Conservation (phyloP, 176 grass and related monocot genomes). For the Metroxylon sagu region DNA sequence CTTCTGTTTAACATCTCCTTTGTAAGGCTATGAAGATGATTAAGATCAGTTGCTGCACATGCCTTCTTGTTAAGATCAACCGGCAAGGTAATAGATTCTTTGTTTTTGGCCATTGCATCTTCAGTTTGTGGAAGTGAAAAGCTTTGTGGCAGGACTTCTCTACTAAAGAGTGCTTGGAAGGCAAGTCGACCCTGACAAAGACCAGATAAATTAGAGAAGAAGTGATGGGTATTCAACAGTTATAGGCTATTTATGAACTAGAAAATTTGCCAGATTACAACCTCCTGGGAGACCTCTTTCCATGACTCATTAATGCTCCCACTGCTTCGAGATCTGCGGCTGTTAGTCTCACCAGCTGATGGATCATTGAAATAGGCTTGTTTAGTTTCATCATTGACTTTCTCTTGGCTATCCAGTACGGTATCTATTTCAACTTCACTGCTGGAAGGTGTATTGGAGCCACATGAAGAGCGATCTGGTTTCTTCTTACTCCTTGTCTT, state of each 20-base stretch:
- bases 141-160: no score
- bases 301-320: background rate
- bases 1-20: background rate
- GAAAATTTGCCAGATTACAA: background rate
- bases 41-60: no score
- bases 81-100: background rate
- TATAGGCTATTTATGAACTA: background rate
- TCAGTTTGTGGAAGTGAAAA: no score
- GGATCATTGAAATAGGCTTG: background rate
- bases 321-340: background rate
- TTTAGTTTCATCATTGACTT: background rate
- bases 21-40: background rate
- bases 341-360: background rate
- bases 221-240: background rate
- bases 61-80: background rate
- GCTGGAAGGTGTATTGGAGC: slow-evolving; percentile 4
- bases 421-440: background rate
- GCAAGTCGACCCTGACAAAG: slow-evolving; percentile 1
- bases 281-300: slow-evolving; percentile 4
- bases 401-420: background rate
- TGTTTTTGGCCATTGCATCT: background rate
- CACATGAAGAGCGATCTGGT: slow-evolving; percentile 4
- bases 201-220: slow-evolving; percentile 1
- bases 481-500: background rate
- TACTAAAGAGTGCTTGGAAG: background rate